Evolutionary conservation across 2,329 filamentous ascomycete species (phyloP), one percentile per base, ranked within the genome.

Genomic region (Teratosphaeria nubilosa): DNA sequence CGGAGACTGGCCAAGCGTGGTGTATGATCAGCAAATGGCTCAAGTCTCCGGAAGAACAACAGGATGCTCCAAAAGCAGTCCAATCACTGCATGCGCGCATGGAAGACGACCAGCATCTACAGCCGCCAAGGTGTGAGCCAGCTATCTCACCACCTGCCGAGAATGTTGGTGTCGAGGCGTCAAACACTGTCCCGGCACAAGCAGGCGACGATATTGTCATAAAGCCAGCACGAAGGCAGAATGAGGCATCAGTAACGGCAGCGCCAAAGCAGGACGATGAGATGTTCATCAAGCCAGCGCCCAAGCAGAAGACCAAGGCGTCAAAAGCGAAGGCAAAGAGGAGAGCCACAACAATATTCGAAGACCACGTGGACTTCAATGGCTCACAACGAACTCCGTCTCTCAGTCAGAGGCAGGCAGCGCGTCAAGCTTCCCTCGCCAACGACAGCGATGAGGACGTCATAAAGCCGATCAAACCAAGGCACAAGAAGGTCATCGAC

Each of bases 331-430:
- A 53, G 56, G 52, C 56, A 5, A 66, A 63, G 48, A 59, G 70
- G 53, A 66, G 66, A 51, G 62, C 69, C 25, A 72, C 70, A 0
- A 72, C 70, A 7, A 71, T 72, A 53, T 72, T 68, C 53, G 70
- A 73, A 58, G 70, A 73, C 41, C 68, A 70, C 53, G 60, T 70
- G 14, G 63, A 64, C 16, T 58, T 65, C 25, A 32, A 22, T n/a
- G 58, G 54, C 50, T 58, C 62, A 14, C 62, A 64, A 48, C 62
- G 56, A 24, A 58, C 57, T 4, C 67, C 64, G n/a, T 70, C 51
- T 48, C 63, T 71, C 11, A 67, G 65, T 55, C 69, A 72, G 53
- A 69, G 70, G 58, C 69, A 72, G 58, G 68, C 66, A n/a, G 62
- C 56, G 10, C 62, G 70, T n/a, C 60, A 66, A 54, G 59, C 61